phyloP scores from a whole-genome alignment of 257 asterid species.

The Solanum chilense region DNA sequence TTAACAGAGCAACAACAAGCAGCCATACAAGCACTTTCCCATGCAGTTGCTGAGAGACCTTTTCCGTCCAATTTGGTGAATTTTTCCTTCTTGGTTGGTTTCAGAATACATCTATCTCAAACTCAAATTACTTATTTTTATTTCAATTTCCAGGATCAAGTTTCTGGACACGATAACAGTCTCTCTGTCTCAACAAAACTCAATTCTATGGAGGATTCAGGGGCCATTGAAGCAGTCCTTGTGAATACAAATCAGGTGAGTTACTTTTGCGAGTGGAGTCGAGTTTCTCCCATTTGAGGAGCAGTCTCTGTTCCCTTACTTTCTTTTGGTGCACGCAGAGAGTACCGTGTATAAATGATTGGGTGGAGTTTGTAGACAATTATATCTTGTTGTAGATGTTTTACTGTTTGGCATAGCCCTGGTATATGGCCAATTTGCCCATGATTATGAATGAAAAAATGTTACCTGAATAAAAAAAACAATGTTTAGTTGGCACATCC shows the following conservation, averaged over 20 bases:
- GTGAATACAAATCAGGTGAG: conserved; percentile 84
- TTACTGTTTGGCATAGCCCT: background rate
- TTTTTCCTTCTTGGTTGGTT: background rate
- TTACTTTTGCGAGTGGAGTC: background rate
- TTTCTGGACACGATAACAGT: conserved; percentile 45
- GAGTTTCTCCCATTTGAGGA: background rate
- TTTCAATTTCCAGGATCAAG: conserved; percentile 53
- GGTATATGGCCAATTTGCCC: background rate
- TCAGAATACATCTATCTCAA: background rate
- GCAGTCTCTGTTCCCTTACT: background rate
- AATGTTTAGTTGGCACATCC: background rate
- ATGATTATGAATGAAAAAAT: background rate
- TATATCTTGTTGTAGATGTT: background rate
- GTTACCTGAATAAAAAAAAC: background rate
- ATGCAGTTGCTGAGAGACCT: conserved; percentile 92
- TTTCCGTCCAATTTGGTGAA: conserved; percentile 74
- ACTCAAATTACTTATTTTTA: background rate
- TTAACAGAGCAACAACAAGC: conserved; percentile 94
- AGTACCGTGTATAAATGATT: background rate
- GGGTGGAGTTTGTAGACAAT: background rate
- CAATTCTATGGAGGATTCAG: conserved; percentile 49
- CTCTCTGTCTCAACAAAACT: conserved; percentile 51
- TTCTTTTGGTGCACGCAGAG: background rate
- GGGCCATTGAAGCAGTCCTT: conserved; percentile 58
- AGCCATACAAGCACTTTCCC: conserved; percentile 84